Percentiles rank a stretch among this genome's conserved stretches.
These are phyloP conservation scores for Dactylellina drechsleri DNA, from an alignment of 2,329 filamentous ascomycete genomes.

Conservation along the genomic window DNA sequence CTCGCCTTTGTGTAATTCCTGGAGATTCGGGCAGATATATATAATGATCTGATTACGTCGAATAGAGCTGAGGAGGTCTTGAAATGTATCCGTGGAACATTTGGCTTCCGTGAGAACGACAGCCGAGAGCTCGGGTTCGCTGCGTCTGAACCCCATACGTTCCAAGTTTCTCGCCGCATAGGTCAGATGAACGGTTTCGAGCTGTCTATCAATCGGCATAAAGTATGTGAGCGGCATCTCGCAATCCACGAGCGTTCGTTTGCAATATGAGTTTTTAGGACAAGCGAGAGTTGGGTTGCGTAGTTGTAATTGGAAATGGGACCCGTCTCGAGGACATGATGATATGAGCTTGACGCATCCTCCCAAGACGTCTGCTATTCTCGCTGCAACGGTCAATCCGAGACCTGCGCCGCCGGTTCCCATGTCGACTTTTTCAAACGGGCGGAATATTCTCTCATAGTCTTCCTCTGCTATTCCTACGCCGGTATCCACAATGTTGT, in stretches of 20 bases:
- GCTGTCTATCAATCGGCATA: slow-evolving; percentile 37
- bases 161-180: slow-evolving; percentile 41
- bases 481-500: slow-evolving; percentile 64
- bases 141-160: slow-evolving; percentile 39
- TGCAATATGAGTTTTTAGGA: slow-evolving; percentile 21
- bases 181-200: slow-evolving; percentile 37
- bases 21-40: slow-evolving; percentile 47
- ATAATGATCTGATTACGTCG: slow-evolving; percentile 42
- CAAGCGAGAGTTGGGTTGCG: slow-evolving; percentile 58
- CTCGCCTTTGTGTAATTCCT: slow-evolving; percentile 26
- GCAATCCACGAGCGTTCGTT: slow-evolving; percentile 20
- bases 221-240: slow-evolving; percentile 49
- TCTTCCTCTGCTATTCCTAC: slow-evolving; percentile 61
- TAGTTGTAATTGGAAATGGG: slow-evolving; percentile 62
- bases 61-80: slow-evolving; percentile 29
- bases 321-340: slow-evolving; percentile 61
- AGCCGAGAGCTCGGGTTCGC: slow-evolving; percentile 13
- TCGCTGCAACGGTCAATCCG: slow-evolving; percentile 63
- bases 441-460: slow-evolving; percentile 62
- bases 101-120: slow-evolving; percentile 40
- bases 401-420: slow-evolving; percentile 63
- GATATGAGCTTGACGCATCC: slow-evolving; percentile 62
- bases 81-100: slow-evolving; percentile 14
- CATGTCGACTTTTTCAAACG: slow-evolving; percentile 63
- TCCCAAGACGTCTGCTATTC: slow-evolving; percentile 62